These are phyloP conservation scores for Podaxis sp. DNA, from an alignment of 768 basidiomycete genomes.

Conservation along the genomic window DNA sequence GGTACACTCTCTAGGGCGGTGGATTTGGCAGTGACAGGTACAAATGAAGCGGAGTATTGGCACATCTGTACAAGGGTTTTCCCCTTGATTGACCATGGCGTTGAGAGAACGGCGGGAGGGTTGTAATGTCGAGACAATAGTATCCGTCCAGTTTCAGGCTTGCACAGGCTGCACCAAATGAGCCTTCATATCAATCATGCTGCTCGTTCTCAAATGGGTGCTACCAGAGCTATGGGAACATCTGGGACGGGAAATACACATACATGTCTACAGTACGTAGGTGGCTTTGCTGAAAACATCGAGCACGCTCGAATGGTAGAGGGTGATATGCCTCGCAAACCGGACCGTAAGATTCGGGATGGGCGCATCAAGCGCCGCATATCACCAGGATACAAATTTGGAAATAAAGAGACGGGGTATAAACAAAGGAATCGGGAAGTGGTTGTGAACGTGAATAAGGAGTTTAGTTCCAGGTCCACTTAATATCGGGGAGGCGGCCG, in stretches of 20 bases:
- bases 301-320: conserved; percentile 24
- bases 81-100: conserved; percentile 14
- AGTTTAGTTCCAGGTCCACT: conserved; percentile 45
- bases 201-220: conserved; percentile 4
- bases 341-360: not conserved
- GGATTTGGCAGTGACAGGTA: conserved; percentile 31
- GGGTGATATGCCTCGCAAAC: conserved; percentile 9
- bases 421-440: conserved; percentile 10
- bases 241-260: conserved; percentile 15
- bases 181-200: not conserved
- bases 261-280: conserved; percentile 34
- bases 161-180: not conserved
- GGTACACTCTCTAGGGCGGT: conserved; percentile 25
- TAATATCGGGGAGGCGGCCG: conserved; percentile 49
- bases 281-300: conserved; percentile 11
- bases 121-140: not conserved
- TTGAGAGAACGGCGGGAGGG: not conserved
- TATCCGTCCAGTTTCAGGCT: not conserved
- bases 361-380: conserved; percentile 24
- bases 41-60: conserved; percentile 36
- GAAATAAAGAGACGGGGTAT: conserved; percentile 8
- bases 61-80: conserved; percentile 17
- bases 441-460: conserved; percentile 4
- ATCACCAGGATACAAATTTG: conserved; percentile 16
- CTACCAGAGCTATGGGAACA: conserved; percentile 12